Base-by-base conservation (phyloP, 129 eudicot species). In the Tanacetum coccineum region DNA sequence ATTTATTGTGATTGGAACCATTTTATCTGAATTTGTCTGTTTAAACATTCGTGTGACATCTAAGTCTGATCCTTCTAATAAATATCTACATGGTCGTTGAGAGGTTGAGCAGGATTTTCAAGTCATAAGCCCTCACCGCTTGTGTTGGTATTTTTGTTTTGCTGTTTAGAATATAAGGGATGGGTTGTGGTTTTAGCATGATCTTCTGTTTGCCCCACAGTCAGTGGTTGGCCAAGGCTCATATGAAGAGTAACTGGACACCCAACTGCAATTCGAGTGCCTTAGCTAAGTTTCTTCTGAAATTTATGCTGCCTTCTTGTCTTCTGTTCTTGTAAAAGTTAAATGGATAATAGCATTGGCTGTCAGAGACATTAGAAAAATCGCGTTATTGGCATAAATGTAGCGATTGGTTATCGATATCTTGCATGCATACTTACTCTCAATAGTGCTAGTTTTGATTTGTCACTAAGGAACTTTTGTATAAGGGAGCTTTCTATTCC, bases 191-290 rank as follows among this genome's bases (percentile, higher is more conserved):
- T 67, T 68, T 22, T 64, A 48, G 58, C 73, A 30, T 26, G n/a
- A n/a, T n/a, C n/a, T n/a, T n/a, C n/a, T n/a, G n/a, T 49, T 12
- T 58, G 45, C 32, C 58, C 53, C 17, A 39, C n/a, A 48, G 47
- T 68, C 25, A n/a, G 46, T 0, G 61, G 67, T 28, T 74, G 19
- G 4, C 17, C 73, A n/a, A 73, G 49, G 36, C 80, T 75, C 80
- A 75, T 50, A 50, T 60, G 72, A 64, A 75, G 70, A 39, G 70
- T 68, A 18, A 60, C 74, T 17, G 75, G 70, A 72, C 80, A 76
- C 6, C 80, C 75, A 10, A 68, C 69, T 5, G 80, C 75, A 53
- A 26, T 69, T 63, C 70, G 44, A 76, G 70, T 32, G 75, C 75
- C 58, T 69, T 76, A 1, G 64, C 28, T 68, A 76, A 36, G 65